These are phyloP conservation scores for Macrolepiota albuminosa DNA, from an alignment of 768 basidiomycete species.

Conservation along the genomic window DNA sequence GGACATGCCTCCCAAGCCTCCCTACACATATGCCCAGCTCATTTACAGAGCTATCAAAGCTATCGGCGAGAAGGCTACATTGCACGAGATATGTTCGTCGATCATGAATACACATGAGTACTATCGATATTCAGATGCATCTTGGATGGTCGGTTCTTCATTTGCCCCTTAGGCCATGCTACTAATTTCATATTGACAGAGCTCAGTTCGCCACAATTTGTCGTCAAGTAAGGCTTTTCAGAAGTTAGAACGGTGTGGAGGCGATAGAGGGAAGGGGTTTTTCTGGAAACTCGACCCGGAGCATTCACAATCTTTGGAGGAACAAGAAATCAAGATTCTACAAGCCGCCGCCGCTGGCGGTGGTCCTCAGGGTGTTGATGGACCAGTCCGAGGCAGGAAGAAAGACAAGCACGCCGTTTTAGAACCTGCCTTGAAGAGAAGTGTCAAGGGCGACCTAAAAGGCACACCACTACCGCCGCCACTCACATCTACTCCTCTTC, in stretches of 20 bases:
- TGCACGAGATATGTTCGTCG: slow-evolving; percentile 92
- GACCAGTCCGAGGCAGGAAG: slow-evolving; percentile 37
- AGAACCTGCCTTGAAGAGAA: slow-evolving; percentile 67
- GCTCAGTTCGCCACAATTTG: slow-evolving; percentile 93
- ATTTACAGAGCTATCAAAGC: slow-evolving; percentile 86
- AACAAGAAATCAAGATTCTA: slow-evolving; percentile 57
- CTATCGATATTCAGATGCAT: slow-evolving; percentile 81
- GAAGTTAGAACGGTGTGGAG: slow-evolving; percentile 81
- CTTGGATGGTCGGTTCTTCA: slow-evolving; percentile 77
- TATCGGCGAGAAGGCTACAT: slow-evolving; percentile 78
- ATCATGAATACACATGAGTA: slow-evolving; percentile 86
- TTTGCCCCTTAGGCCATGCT: not conserved
- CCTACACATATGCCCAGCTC: slow-evolving; percentile 86
- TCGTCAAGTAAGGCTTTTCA: slow-evolving; percentile 89
- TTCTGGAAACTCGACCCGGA: slow-evolving; percentile 90
- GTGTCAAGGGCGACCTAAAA: slow-evolving; percentile 59
- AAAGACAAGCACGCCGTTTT: slow-evolving; percentile 51
- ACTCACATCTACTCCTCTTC: slow-evolving; percentile 59
- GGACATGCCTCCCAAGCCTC: slow-evolving; percentile 85
- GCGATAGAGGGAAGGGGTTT: slow-evolving; percentile 87
- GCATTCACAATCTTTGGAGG: slow-evolving; percentile 61
- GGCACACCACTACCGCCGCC: slow-evolving; percentile 62
- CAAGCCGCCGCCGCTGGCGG: slow-evolving; percentile 28
- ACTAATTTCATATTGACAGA: slow-evolving; percentile 36
- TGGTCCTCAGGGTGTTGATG: slow-evolving; percentile 24